Evolutionary conservation across 495 filamentous ascomycete genomes (phyloP).

Genomic region (Aspergillus hancockii): DNA sequence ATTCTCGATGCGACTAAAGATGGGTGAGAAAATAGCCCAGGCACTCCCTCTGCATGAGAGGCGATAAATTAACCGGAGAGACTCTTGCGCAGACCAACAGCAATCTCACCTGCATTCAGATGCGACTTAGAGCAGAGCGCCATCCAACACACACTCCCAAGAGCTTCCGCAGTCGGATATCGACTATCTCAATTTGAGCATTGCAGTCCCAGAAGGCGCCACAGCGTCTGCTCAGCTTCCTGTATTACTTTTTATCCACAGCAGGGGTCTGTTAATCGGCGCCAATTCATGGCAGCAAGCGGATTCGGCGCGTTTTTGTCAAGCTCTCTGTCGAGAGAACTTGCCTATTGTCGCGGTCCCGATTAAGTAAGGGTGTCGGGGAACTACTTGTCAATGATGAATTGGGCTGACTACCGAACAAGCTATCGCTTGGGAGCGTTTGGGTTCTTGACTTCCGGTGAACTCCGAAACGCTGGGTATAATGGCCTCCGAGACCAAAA

Average conservation of each 20-base stretch:
- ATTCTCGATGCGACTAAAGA: constrained; percentile 30
- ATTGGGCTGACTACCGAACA: neutral
- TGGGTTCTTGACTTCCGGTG: constrained; percentile 48
- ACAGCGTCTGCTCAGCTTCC: constrained; percentile 36
- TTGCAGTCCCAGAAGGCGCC: constrained; percentile 36
- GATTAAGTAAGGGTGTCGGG: constrained; percentile 36
- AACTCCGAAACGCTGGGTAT: constrained; percentile 33
- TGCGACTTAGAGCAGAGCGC: constrained; percentile 28
- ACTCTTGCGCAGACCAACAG: constrained; percentile 22
- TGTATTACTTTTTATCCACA: constrained; percentile 49
- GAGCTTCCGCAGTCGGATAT: constrained; percentile 30
- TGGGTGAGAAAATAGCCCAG: constrained; percentile 21
- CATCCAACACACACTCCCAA: constrained; percentile 33
- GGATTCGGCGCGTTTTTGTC: constrained; percentile 38
- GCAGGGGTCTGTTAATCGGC: constrained; percentile 43
- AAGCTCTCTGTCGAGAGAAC: constrained; percentile 40
- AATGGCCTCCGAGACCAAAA: constrained; percentile 38
- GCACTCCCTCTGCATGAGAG: neutral
- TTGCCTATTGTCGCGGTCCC: constrained; percentile 44
- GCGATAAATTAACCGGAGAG: neutral
- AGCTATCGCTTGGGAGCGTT: constrained; percentile 52
- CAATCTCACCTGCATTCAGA: constrained; percentile 26
- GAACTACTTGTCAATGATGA: neutral
- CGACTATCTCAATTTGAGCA: constrained; percentile 48
- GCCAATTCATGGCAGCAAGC: constrained; percentile 44